A percentile compares a stretch with the other conserved stretches of the same genome.
These are phyloP conservation scores for Dioscorea zingiberensis DNA, from an alignment of 106 monocot genomes.

Conservation along the genomic window DNA sequence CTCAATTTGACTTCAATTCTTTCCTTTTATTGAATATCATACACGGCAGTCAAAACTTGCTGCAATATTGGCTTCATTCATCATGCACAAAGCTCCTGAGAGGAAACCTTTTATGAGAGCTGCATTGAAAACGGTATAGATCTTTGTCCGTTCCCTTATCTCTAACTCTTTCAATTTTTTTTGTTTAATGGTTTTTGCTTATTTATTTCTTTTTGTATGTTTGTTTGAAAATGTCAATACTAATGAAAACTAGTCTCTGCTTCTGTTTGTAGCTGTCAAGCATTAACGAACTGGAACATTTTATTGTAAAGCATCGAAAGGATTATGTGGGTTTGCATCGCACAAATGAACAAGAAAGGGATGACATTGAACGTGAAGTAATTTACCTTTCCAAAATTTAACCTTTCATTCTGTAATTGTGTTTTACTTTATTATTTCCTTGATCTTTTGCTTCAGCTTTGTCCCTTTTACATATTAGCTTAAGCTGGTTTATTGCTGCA, in stretches of 20 bases:
- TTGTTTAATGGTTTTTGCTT: not conserved
- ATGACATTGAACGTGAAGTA: slow-evolving; percentile 94
- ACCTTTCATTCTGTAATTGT: not conserved
- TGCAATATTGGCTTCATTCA: slow-evolving; percentile 65
- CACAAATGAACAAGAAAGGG: slow-evolving; percentile 82
- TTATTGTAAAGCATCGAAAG: slow-evolving; percentile 82
- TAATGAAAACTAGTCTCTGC: slow-evolving; percentile 1
- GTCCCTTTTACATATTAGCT: too few relatives aligned
- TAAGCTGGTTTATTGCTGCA: too few relatives aligned
- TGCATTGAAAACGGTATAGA: slow-evolving; percentile 74
- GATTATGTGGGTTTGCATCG: slow-evolving; percentile 92
- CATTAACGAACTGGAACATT: slow-evolving; percentile 69
- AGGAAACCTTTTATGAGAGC: slow-evolving; percentile 69
- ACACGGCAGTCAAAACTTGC: slow-evolving; percentile 69
- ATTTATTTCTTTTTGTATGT: not conserved
- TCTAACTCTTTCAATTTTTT: not conserved
- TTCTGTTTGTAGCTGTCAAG: slow-evolving; percentile 59
- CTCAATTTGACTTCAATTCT: not conserved
- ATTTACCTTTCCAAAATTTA: slow-evolving; percentile 4
- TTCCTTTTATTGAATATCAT: slow-evolving; percentile 1
- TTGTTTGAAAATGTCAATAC: not conserved
- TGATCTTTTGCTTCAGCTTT: too few relatives aligned
- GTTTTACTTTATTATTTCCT: too few relatives aligned
- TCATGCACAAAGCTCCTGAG: slow-evolving; percentile 58
- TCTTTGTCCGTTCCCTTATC: not conserved